Evolutionary conservation across 2,329 filamentous ascomycete genomes (phyloP), one percentile per base, ranked within the genome.

Genomic region (Epichloe gansuensis): DNA sequence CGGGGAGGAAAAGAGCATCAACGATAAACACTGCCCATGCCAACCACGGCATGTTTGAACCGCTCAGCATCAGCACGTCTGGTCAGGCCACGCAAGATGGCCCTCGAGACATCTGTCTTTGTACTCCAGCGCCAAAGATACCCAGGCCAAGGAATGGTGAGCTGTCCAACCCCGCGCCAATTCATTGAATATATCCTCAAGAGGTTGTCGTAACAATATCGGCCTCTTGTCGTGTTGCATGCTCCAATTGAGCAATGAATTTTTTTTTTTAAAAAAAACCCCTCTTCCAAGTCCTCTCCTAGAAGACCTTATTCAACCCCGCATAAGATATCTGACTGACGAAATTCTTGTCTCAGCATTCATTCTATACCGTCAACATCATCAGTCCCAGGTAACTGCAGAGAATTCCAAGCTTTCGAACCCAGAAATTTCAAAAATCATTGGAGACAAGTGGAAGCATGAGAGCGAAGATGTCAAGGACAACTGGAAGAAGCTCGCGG

Each of bases 351-450:
- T 59, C 66, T 63, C 65, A 98, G 93, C 91, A 49, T 98, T 98
- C 72, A 98, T 98, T 59, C 76, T 98, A 60, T 98, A 95, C 72
- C 89, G 93, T 40, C 90, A 97, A 66, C 86, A 94, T 66, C 85
- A 93, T 62, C 91, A 97, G 68, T 82, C 86, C 17, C 75, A 81
- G 47, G 88, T 97, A 49, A 85, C 90, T 39, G 76, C 82, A 51
- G 78, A 87, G 59, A 80, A 96, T 62, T 91, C 90, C n/a, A 87
- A 89, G 44, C 80, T 96, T 57, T 84, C 90, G 45, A 97, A 97
- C 68, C 91, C 91, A 3, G 89, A 96, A 50, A 95, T 97, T 60
- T 96, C 91, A 58, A 96, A 96, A 70, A 94, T 97, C 60, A 95
- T 97, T 59, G 91, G 91, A 50, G 81, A 89, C 66, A 85, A 90